These are phyloP conservation scores for Papiliotrema nemorosa DNA, from an alignment of 1,284 basidiomycete genomes.

Conservation along the genomic window DNA sequence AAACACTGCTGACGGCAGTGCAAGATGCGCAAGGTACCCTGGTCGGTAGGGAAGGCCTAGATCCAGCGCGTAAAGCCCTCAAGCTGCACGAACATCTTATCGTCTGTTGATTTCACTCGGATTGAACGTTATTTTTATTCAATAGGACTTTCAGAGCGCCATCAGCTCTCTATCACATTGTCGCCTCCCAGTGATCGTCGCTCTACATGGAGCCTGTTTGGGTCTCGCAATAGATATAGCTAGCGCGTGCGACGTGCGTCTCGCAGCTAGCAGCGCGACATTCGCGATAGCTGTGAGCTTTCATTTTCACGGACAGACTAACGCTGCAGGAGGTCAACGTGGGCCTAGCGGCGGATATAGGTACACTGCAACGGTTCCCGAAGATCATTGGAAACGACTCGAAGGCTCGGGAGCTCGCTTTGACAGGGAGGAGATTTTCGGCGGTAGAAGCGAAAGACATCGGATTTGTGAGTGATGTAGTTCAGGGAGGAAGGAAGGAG, in stretches of 20 bases:
- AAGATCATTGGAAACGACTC: constrained; percentile 77
- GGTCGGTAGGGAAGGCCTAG: constrained; percentile 34
- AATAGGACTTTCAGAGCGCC: constrained; percentile 63
- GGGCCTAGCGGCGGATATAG: constrained; percentile 85
- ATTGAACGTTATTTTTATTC: neutral
- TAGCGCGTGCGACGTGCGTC: constrained; percentile 75
- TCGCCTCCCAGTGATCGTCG: constrained; percentile 78
- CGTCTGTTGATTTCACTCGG: constrained; percentile 29
- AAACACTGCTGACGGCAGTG: neutral
- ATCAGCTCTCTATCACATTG: constrained; percentile 69
- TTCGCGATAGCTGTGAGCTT: constrained; percentile 72
- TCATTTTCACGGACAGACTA: neutral
- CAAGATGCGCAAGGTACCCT: constrained; percentile 15
- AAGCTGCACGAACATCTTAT: constrained; percentile 55
- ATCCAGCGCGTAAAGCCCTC: constrained; percentile 59
- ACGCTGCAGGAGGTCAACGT: constrained; percentile 77
- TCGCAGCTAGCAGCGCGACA: constrained; percentile 60
- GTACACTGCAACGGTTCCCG: constrained; percentile 78
- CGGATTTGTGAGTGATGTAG: constrained; percentile 73
- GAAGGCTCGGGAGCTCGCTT: constrained; percentile 72
- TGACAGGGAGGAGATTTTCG: constrained; percentile 70
- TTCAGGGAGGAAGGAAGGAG: constrained; percentile 61
- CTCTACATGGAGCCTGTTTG: constrained; percentile 69
- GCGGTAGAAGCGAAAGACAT: constrained; percentile 66
- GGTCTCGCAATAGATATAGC: constrained; percentile 74